These are phyloP conservation scores for Camillea tinctor DNA, from an alignment of 2,329 filamentous ascomycete species.

Conservation along the genomic window DNA sequence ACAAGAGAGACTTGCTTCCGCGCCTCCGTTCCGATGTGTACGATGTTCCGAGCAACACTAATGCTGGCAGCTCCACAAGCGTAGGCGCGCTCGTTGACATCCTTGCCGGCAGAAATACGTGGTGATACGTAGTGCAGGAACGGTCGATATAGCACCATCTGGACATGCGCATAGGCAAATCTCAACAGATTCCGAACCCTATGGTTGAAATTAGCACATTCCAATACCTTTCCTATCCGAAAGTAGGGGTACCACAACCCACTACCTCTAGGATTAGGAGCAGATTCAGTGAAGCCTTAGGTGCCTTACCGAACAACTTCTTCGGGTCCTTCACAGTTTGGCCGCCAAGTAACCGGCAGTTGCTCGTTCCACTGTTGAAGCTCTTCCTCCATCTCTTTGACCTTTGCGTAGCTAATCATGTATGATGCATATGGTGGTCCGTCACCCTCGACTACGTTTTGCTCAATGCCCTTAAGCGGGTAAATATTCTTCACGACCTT, in stretches of 20 bases:
- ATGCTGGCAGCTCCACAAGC: slow-evolving; percentile 66
- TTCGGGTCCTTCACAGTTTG: slow-evolving; percentile 71
- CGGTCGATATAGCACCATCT: slow-evolving; percentile 78
- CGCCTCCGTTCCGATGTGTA: slow-evolving; percentile 78
- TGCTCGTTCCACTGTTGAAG: slow-evolving; percentile 63
- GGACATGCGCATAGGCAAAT: slow-evolving; percentile 79
- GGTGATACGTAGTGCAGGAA: slow-evolving; percentile 82
- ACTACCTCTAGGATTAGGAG: neutral
- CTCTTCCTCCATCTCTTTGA: slow-evolving; percentile 64
- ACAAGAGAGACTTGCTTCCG: slow-evolving; percentile 72
- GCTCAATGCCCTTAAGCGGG: slow-evolving; percentile 57
- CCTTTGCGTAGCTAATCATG: slow-evolving; percentile 60
- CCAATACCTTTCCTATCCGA: neutral
- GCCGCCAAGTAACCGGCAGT: slow-evolving; percentile 74
- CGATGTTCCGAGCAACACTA: slow-evolving; percentile 68
- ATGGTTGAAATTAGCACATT: slow-evolving; percentile 17
- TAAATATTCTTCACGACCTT: slow-evolving; percentile 67
- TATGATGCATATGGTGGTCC: slow-evolving; percentile 50
- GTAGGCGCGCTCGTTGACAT: slow-evolving; percentile 74
- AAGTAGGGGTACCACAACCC: neutral
- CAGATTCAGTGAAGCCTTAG: slow-evolving; percentile 7
- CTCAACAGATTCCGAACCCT: slow-evolving; percentile 72
- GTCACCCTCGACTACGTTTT: slow-evolving; percentile 42
- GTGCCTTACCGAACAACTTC: slow-evolving; percentile 71
- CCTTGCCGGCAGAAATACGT: slow-evolving; percentile 52